A percentile compares a stretch with the other conserved stretches of the same genome.
Conservation (phyloP, 164 flowering plant genomes). For the Santalum album region DNA sequence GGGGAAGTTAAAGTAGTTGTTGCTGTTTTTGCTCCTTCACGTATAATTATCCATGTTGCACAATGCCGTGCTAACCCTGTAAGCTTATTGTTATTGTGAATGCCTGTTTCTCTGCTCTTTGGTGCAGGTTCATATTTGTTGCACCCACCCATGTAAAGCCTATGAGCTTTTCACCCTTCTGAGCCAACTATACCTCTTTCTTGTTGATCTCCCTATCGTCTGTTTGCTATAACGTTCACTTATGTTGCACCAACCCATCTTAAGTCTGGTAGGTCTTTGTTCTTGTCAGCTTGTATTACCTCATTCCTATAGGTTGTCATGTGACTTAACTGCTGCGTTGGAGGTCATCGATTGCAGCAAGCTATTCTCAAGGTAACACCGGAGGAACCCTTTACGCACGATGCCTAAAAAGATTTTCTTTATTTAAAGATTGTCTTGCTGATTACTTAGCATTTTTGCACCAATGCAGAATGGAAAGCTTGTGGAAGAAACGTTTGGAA, state of each 20-base stretch:
- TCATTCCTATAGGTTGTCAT: background rate
- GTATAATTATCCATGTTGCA: slow-evolving; percentile 7
- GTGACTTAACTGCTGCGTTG: slow-evolving; percentile 2
- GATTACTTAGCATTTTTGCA: slow-evolving; percentile 1
- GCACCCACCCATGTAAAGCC: too few relatives aligned
- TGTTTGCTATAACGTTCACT: too few relatives aligned
- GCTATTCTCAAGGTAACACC: slow-evolving; percentile 21
- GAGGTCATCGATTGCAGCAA: slow-evolving; percentile 18
- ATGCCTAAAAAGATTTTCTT: background rate
- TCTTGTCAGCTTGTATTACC: slow-evolving; percentile 1
- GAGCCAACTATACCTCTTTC: too few relatives aligned
- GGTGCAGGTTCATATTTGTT: too few relatives aligned
- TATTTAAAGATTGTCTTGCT: background rate
- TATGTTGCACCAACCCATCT: too few relatives aligned
- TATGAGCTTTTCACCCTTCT: too few relatives aligned
- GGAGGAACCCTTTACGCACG: background rate
- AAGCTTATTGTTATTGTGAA: too few relatives aligned
- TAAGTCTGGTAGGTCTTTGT: slow-evolving; percentile 12
- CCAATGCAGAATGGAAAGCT: slow-evolving; percentile 10
- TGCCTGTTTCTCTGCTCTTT: too few relatives aligned
- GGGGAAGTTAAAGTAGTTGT: slow-evolving; percentile 20
- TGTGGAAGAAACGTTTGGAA: too few relatives aligned
- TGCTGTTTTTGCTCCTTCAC: slow-evolving; percentile 15
- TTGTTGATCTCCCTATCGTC: too few relatives aligned
- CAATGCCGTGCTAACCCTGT: slow-evolving; percentile 8